Evolutionary conservation across 805 yeast genomes (phyloP), one percentile per base, ranked within the genome.

Genomic region (Kazachstania africana): DNA sequence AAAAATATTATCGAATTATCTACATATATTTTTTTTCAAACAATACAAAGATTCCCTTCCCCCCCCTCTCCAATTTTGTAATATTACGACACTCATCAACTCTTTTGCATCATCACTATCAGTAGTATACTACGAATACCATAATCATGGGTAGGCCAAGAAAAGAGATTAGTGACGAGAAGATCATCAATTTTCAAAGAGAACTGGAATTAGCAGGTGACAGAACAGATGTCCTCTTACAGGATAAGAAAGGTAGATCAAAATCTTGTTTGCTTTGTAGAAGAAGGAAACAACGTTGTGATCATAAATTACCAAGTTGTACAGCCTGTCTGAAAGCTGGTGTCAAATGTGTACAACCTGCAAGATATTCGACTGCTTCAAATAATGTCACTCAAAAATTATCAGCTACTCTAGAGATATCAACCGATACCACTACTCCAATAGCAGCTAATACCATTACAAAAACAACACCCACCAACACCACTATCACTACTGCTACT

Each of bases 261-360:
- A 66, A 75, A 5, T 67, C 76, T 3, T 72, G 78, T 43, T 51
- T 64, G 24, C 44, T 72, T 15, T 72, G 78, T 36, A 74, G 72
- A 40, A 66, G 68, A 47, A 52, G 77, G 30, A 72, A 72, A 43
- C 77, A 72, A 43, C 70, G 71, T 45, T 75, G 83, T 55, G 81
- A 76, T 42, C 80, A 74, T 34, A 60, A 76, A 29, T 50, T 67
- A 9, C 82, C 82, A 5, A 62, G 72, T 29, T 75, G 83, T 44
- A 70, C 80, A 4, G 72, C 75, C 26, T 76, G 83, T 54, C 55
- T 75, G 33, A 73, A 73, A 44, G 76, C 81, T 1, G 74, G 71
- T 20, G 72, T 66, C 5, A 57, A 65, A 36, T 75, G 83, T 48
- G 60, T 74, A 5, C 78, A 75, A 47, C 84, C 84, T 0, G 74